These are phyloP conservation scores for Populus hybrid DNA, from an alignment of 441 rosid genomes.

Conservation along the genomic window DNA sequence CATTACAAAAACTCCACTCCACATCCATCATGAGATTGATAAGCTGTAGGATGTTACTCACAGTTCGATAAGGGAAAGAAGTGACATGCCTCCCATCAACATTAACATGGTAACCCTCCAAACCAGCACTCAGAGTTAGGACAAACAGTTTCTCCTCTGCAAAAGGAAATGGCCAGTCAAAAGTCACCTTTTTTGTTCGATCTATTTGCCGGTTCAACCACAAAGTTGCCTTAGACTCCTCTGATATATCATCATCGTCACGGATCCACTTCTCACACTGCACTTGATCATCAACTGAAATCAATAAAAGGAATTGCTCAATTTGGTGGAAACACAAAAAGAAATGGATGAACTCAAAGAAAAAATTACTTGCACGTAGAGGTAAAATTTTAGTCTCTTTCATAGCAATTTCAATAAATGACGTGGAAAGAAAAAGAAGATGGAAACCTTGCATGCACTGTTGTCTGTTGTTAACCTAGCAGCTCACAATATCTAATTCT, in stretches of 20 bases:
- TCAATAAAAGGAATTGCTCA: constrained; percentile 23
- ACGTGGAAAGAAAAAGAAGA: background rate
- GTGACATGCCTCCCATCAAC: constrained; percentile 86
- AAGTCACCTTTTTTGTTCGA: constrained; percentile 51
- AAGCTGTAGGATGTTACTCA: constrained; percentile 35
- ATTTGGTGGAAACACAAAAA: background rate
- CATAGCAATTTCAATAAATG: background rate
- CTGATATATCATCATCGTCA: constrained; percentile 50
- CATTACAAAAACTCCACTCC: constrained; percentile 18
- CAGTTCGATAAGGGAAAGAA: constrained; percentile 85
- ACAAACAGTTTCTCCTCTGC: constrained; percentile 70
- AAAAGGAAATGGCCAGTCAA: constrained; percentile 93
- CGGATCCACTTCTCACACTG: constrained; percentile 95
- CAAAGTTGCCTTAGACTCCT: constrained; percentile 68
- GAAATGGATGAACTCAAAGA: background rate
- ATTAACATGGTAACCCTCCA: constrained; percentile 80
- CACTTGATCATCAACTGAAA: constrained; percentile 74
- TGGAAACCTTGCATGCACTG: background rate
- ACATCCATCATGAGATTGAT: constrained; percentile 6
- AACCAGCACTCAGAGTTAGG: constrained; percentile 77
- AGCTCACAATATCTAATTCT: background rate
- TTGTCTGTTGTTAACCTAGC: background rate
- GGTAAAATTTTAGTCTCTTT: background rate
- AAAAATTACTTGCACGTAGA: background rate
- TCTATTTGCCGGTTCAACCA: constrained; percentile 81